Evolutionary conservation across 2,329 filamentous ascomycete species (phyloP).

Genomic region (Exophiala mesophila): DNA sequence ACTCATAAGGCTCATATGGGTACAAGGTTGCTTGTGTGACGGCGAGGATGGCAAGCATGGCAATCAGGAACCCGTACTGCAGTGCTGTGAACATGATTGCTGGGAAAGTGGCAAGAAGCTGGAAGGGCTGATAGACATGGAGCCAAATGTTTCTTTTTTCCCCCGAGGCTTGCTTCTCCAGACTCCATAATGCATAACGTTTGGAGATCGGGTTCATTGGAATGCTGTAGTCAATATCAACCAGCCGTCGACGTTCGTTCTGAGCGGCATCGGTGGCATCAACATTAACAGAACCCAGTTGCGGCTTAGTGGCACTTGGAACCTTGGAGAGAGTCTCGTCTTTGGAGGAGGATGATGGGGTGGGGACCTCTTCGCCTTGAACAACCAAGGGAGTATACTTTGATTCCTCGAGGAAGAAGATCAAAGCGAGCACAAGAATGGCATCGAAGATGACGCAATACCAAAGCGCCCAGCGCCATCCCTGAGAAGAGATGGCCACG

Average conservation of each 20-base stretch:
- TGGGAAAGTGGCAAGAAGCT: conserved; percentile 33
- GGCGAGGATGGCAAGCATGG: conserved; percentile 33
- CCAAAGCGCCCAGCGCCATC: conserved; percentile 35
- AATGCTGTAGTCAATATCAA: conserved; percentile 29
- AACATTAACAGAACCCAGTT: conserved; percentile 6
- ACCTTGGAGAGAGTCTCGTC: conserved; percentile 12
- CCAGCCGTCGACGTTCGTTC: conserved; percentile 17
- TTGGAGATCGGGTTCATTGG: conserved; percentile 28
- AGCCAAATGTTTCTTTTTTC: conserved; percentile 29
- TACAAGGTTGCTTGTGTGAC: conserved; percentile 35
- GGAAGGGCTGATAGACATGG: conserved; percentile 32
- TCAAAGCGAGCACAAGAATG: conserved; percentile 29
- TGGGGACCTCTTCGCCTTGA: conserved; percentile 11
- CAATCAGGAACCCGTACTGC: conserved; percentile 37
- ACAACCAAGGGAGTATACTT: conserved; percentile 29
- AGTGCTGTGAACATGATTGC: conserved; percentile 38
- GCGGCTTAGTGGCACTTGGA: conserved; percentile 9
- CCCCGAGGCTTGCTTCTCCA: conserved; percentile 19
- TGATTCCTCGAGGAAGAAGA: conserved; percentile 37
- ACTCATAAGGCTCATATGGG: conserved; percentile 32
- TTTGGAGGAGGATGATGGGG: conserved; percentile 4
- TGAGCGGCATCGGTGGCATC: conserved; percentile 11
- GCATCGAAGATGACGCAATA: conserved; percentile 33
- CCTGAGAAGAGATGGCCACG: conserved; percentile 30
- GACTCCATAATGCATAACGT: conserved; percentile 27